Base-by-base conservation (phyloP, 345 rosid genomes). In the Eucalyptus camaldulensis region DNA sequence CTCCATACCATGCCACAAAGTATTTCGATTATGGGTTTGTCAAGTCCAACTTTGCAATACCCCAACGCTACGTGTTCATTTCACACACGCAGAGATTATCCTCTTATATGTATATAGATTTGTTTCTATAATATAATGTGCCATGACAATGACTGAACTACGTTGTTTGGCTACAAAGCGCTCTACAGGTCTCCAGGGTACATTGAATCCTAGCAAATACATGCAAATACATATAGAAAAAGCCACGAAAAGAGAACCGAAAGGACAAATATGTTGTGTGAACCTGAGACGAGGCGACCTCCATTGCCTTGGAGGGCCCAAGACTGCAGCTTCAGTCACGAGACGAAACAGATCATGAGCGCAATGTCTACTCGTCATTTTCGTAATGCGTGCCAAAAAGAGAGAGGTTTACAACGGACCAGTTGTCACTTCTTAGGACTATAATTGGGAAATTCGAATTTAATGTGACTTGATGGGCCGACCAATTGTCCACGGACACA, bases 1-100 rank as follows among this genome's bases (percentile, higher is more conserved):
- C 65, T 58, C 65, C n/a, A 25, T 58, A 58, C 65, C 29, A 11
- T 25, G 65, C 6, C n/a, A 25, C 13, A 24, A 58, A 10, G 27
- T 58, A 25, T 25, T 58, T 58, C 6, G 1, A 25, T 58, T 25
- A 24, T 58, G 65, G 3, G 65, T 58, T 25, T 10, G 14, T 58
- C 1, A 2, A 53, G 65, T 58, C n/a, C 7, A 0, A 10, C n/a
- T 11, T 27, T 60, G 16, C 31, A 27, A 10, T 27, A 6, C 31
- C 69, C 31, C 15, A 12, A 60, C 14, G 31, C 69, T 12, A 6
- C 31, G 4, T 5, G 31, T 27, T 27, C 69, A 53, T 53, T 53
- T 53, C 10, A 53, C 24, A 53, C 56, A 53, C 10, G 2, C 10
- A 9, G 24, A 53, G 56, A 53, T 53, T 53, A 53, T 19, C 56